phyloP scores from a whole-genome alignment of 192 early-diverging fungal genomes.

The Coemansia sp. region DNA sequence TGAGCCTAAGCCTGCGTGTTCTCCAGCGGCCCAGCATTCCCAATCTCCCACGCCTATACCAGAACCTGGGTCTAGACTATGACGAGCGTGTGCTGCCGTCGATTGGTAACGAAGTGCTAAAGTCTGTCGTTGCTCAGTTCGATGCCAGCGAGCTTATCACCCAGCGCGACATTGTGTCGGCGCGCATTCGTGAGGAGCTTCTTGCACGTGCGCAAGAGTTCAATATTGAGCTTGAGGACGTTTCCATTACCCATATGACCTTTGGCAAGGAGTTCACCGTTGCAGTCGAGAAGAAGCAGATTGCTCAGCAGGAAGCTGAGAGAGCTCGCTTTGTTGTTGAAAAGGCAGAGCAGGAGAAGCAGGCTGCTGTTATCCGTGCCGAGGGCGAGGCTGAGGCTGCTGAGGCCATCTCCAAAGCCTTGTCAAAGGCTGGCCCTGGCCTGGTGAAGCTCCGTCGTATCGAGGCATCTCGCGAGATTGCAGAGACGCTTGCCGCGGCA shows the following conservation, averaged over 20 bases:
- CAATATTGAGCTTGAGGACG: conserved; percentile 94
- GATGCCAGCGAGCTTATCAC: conserved; percentile 97
- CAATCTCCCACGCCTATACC: conserved; percentile 80
- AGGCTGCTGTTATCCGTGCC: conserved; percentile 93
- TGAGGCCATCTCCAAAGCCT: conserved; percentile 83
- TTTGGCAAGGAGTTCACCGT: conserved; percentile 99
- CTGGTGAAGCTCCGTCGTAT: conserved; percentile 95
- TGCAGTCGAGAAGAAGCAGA: conserved; percentile 98
- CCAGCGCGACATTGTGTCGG: conserved; percentile 93
- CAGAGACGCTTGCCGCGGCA: conserved; percentile 76
- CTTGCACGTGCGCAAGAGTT: conserved; percentile 92
- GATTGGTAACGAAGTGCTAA: conserved; percentile 99
- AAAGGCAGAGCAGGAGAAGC: conserved; percentile 98
- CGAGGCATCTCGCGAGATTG: conserved; percentile 96
- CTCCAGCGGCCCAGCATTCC: conserved; percentile 82
- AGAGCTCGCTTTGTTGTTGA: conserved; percentile 98
- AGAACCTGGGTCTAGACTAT: conserved; percentile 90
- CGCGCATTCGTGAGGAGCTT: conserved; percentile 89
- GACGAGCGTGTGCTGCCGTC: conserved; percentile 96
- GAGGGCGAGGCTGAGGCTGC: conserved; percentile 97
- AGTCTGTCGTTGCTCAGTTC: conserved; percentile 97
- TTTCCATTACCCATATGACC: conserved; percentile 98
- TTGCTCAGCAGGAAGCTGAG: conserved; percentile 99
- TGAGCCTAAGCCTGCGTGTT: conserved; percentile 89
- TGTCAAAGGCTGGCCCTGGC: conserved; percentile 90